Evolutionary conservation across 2,329 filamentous ascomycete genomes (phyloP).

Genomic region (Trichoderma harzianum): DNA sequence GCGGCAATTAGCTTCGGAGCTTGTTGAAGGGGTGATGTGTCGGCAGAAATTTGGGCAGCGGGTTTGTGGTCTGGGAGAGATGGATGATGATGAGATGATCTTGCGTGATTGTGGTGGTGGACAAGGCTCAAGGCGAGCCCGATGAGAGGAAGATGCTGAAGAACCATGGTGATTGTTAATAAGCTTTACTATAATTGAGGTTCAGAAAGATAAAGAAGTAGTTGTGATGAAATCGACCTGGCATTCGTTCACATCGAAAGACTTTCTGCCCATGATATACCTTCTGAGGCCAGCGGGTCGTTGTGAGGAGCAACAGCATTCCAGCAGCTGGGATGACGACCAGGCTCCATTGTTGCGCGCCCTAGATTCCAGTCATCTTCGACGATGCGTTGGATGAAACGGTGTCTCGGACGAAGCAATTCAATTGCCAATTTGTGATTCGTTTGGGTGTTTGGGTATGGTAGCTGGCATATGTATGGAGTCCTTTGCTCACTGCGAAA

Average conservation of each 20-base stretch:
- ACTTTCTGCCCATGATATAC: constrained; percentile 19
- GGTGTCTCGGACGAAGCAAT: not conserved
- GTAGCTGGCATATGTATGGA: not conserved
- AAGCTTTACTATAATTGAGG: not conserved
- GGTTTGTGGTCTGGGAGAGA: not conserved
- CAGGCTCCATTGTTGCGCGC: not conserved
- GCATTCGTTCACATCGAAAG: not conserved
- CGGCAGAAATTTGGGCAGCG: constrained; percentile 18
- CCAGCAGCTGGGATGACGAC: constrained; percentile 23
- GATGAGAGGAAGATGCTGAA: constrained; percentile 19
- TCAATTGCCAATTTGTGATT: not conserved
- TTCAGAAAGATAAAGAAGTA: too few species aligned
- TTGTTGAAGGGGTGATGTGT: constrained; percentile 19
- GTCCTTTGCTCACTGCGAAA: not conserved
- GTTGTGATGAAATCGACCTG: not conserved
- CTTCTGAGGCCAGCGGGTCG: constrained; percentile 15
- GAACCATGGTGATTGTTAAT: constrained; percentile 22
- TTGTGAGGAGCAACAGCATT: constrained; percentile 35
- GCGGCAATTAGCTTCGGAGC: constrained; percentile 20
- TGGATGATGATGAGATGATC: not conserved
- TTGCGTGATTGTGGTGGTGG: not conserved
- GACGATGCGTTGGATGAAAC: not conserved
- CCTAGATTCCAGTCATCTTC: not conserved
- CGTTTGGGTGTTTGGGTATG: not conserved
- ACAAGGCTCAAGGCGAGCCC: constrained; percentile 17